Base-by-base conservation (phyloP, 1,139 yeast genomes). In the Yamadazyma kanchanaburiensis region DNA sequence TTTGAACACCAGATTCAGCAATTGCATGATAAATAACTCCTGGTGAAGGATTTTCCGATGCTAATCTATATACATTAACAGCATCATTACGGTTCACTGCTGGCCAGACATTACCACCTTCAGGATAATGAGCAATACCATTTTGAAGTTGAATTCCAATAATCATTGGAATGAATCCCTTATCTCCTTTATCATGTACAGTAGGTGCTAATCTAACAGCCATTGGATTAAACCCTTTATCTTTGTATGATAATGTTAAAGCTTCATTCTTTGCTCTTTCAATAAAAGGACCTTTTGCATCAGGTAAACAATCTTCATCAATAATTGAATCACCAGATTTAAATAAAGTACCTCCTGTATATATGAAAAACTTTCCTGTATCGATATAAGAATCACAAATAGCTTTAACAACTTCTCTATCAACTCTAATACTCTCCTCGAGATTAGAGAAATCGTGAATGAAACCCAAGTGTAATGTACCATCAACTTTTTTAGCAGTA, bases 401-500 rank as follows among this genome's bases (percentile, higher is more conserved):
- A n/a, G 54, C 46, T 5, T 26, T 22, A 12, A 43, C 33, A 4
- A 55, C 57, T 6, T 24, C 34, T 4, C 25, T 32, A 26, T 58
- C 64, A 27, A 37, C 29, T 11, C 31, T 34, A 22, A 40, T 28
- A 15, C 36, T 12, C 16, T 38, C 27, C 3, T 28, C 39, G 24
- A 30, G 35, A 19, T 31, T 24, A 3, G 21, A 4, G 30, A 52
- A 49, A 24, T 53, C 58, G 34, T 51, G 58, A 13, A 40, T 37
- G 37, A 49, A 59, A 1, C 53, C 70, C 22, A 57, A 35, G 33
- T 62, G 67, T 12, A 60, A 25, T 3, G 50, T 51, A 10, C 53
- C 68, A 33, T 60, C 66, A n/a, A 51, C 27, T 21, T 44, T 42
- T 6, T 33, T 26, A 10, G 60, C 56, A 10, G 41, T 54, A 27